Conservation (phyloP, 495 filamentous ascomycete species). For the Elasticomyces elasticus region DNA sequence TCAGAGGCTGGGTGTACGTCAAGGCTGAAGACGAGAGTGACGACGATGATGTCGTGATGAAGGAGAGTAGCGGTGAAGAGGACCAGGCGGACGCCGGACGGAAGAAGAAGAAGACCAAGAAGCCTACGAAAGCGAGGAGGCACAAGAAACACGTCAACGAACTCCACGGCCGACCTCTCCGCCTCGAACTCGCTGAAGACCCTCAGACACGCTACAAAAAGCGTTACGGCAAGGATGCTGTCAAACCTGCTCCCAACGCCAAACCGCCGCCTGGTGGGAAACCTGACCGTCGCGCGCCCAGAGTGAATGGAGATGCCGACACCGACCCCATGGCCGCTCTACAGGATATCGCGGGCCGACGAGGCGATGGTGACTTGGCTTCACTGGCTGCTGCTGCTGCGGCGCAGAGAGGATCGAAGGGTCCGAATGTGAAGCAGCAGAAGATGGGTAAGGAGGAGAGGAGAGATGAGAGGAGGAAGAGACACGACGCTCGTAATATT, state of each 20-base stretch:
- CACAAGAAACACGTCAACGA: slow-evolving; percentile 75
- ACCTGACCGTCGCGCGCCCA: slow-evolving; percentile 10
- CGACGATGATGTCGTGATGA: slow-evolving; percentile 22
- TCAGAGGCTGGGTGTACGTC: slow-evolving; percentile 66
- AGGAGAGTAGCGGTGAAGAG: slow-evolving; percentile 27
- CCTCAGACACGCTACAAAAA: slow-evolving; percentile 80
- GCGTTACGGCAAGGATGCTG: slow-evolving; percentile 59
- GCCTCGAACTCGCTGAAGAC: slow-evolving; percentile 91
- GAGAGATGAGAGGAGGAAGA: slow-evolving; percentile 11
- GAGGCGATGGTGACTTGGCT: neutral
- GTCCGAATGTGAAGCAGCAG: neutral
- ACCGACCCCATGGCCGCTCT: neutral
- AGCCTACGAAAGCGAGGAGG: slow-evolving; percentile 46
- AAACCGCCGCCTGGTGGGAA: too few relatives aligned
- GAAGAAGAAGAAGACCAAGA: slow-evolving; percentile 29
- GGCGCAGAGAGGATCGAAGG: neutral
- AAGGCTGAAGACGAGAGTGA: slow-evolving; percentile 39
- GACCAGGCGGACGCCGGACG: slow-evolving; percentile 30
- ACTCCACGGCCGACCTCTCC: slow-evolving; percentile 64
- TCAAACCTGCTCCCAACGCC: slow-evolving; percentile 17
- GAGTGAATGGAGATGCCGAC: neutral
- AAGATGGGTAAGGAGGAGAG: slow-evolving; percentile 11
- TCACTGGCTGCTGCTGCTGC: neutral
- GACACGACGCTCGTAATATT: slow-evolving; percentile 29
- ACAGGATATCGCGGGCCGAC: neutral